A percentile compares a stretch with the other conserved stretches of the same genome.
These are phyloP conservation scores for Cubamyces sp. DNA, from an alignment of 768 basidiomycete species.

Conservation along the genomic window DNA sequence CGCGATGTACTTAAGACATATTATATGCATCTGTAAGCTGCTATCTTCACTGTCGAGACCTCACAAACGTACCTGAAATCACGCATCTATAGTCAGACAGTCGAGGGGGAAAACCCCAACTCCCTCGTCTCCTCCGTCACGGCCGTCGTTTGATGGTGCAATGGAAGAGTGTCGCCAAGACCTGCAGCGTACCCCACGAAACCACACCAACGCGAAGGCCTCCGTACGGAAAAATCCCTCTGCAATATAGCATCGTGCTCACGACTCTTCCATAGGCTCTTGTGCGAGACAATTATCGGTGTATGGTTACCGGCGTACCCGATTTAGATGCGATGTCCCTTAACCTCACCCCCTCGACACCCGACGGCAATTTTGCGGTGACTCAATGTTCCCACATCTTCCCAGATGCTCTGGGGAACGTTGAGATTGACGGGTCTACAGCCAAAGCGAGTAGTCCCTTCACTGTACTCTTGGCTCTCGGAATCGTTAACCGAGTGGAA, in stretches of 20 bases:
- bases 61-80: neutral
- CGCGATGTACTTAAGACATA: slow-evolving; percentile 1
- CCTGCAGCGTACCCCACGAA: slow-evolving; percentile 1
- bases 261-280: slow-evolving; percentile 2
- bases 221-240: neutral
- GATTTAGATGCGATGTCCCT: neutral
- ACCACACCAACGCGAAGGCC: slow-evolving; percentile 2
- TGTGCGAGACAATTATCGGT: slow-evolving; percentile 5
- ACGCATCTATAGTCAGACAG: neutral
- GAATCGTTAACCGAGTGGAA: neutral
- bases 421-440: slow-evolving; percentile 4
- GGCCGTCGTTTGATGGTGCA: slow-evolving; percentile 6
- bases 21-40: slow-evolving; percentile 8
- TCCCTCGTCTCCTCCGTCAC: slow-evolving; percentile 5
- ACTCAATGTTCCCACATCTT: slow-evolving; percentile 11
- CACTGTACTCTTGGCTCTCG: neutral
- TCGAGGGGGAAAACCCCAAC: slow-evolving; percentile 4
- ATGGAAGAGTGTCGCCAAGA: slow-evolving; percentile 5
- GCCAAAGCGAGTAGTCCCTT: neutral
- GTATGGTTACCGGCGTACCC: slow-evolving; percentile 9
- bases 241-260: neutral
- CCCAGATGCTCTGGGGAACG: slow-evolving; percentile 2
- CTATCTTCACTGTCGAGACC: neutral
- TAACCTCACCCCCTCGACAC: neutral
- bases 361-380: neutral